Evolutionary conservation across 169 alveolate genomes (phyloP).

Genomic region (Plasmodium adleri): DNA sequence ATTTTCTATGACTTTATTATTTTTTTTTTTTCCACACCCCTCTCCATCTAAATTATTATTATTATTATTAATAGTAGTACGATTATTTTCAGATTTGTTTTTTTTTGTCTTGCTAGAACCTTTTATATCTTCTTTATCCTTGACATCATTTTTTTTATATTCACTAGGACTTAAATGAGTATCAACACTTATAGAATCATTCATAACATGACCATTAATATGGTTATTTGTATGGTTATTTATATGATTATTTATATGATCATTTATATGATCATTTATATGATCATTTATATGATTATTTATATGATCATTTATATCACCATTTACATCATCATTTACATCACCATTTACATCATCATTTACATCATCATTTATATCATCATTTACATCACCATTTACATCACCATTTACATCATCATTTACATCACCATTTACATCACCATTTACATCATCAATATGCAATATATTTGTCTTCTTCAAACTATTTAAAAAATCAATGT

Average conservation of each 20-base stretch:
- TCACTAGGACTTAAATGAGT: not conserved
- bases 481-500: conserved; percentile 29
- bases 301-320: too few species aligned
- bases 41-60: not conserved
- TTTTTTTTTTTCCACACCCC: too few species aligned
- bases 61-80: too few species aligned
- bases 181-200: not conserved
- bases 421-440: not conserved
- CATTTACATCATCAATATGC: not conserved
- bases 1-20: too few species aligned
- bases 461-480: conserved; percentile 15
- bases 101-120: not conserved
- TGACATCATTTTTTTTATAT: not conserved
- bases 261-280: too few species aligned
- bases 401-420: not conserved
- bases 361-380: not conserved
- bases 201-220: not conserved
- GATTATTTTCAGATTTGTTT: not conserved
- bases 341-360: not conserved
- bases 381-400: not conserved
- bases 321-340: not conserved
- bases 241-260: too few species aligned
- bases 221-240: too few species aligned
- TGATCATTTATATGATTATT: too few species aligned
- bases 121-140: not conserved